A percentile compares a stretch with the other conserved stretches of the same genome.
These are phyloP conservation scores for Xylaria scruposa DNA, from an alignment of 495 filamentous ascomycete genomes.

Conservation along the genomic window DNA sequence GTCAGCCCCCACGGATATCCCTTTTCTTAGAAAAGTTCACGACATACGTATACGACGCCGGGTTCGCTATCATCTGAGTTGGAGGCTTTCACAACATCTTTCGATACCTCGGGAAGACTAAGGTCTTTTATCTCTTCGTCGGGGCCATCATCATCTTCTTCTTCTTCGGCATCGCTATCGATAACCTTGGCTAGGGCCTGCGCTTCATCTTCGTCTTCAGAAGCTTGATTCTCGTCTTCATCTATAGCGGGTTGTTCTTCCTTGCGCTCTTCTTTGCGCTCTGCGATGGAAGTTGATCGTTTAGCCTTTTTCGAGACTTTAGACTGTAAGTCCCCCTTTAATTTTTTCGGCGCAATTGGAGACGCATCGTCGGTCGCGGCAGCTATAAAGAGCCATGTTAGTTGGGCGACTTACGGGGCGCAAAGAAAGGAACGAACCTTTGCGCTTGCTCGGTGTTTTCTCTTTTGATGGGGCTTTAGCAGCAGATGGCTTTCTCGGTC, in stretches of 20 bases:
- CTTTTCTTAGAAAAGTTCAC: background rate
- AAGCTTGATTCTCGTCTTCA: conserved; percentile 49
- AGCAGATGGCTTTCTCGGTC: conserved; percentile 68
- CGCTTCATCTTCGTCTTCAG: conserved; percentile 52
- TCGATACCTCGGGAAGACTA: conserved; percentile 62
- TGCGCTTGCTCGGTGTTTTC: conserved; percentile 61
- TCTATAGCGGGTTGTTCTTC: conserved; percentile 38
- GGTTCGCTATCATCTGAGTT: conserved; percentile 59
- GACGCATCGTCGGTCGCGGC: conserved; percentile 51
- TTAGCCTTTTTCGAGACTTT: conserved; percentile 38
- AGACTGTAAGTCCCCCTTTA: conserved; percentile 32
- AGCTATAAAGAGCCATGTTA: conserved; percentile 4
- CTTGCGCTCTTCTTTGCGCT: conserved; percentile 36
- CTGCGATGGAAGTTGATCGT: conserved; percentile 13
- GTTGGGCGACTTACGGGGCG: background rate
- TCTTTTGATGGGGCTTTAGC: conserved; percentile 64
- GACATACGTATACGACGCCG: conserved; percentile 78
- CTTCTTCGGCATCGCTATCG: conserved; percentile 77
- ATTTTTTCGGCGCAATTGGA: conserved; percentile 44
- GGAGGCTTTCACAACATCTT: conserved; percentile 61
- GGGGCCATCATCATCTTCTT: conserved; percentile 63
- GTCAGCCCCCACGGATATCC: conserved; percentile 33
- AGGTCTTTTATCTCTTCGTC: conserved; percentile 53
- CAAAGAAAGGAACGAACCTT: conserved; percentile 45
- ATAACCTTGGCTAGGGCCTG: conserved; percentile 73